A percentile compares a stretch with the other conserved stretches of the same genome.
phyloP scores from a whole-genome alignment of 768 basidiomycete genomes.

The Paxillus involutus region DNA sequence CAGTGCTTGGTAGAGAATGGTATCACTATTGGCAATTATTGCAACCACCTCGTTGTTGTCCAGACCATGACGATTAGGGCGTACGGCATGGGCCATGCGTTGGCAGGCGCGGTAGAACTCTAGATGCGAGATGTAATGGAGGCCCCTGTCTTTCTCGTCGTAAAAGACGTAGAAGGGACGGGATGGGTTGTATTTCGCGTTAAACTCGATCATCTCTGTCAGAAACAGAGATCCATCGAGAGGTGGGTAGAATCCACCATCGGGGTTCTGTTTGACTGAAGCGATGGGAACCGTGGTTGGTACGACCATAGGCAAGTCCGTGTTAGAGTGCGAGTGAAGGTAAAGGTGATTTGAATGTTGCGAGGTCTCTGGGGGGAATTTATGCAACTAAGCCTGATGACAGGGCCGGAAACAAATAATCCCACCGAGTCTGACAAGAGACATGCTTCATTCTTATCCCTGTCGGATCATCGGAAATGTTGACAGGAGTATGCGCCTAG shows the following conservation, averaged over 20 bases:
- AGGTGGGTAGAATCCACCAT: conserved; percentile 19
- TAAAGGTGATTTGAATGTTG: neutral
- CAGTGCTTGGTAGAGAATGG: conserved; percentile 43
- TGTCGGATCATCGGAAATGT: conserved; percentile 20
- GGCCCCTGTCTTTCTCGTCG: conserved; percentile 12
- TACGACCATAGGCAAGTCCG: too few relatives aligned
- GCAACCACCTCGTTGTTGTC: conserved; percentile 39
- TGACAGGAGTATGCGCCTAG: too few relatives aligned
- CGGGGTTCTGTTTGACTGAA: neutral
- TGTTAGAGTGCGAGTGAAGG: neutral
- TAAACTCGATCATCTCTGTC: conserved; percentile 29
- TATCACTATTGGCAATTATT: conserved; percentile 38
- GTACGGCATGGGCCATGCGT: conserved; percentile 39
- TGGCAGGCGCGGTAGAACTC: conserved; percentile 48
- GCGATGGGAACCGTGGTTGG: neutral
- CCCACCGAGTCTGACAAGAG: neutral
- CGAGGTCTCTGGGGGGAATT: neutral
- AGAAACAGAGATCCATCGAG: conserved; percentile 32
- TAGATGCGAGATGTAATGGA: conserved; percentile 35
- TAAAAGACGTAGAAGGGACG: conserved; percentile 32
- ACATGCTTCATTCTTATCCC: neutral
- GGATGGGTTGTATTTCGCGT: conserved; percentile 34
- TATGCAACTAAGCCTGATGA: neutral
- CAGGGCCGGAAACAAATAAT: neutral
- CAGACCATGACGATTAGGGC: conserved; percentile 31